Evolutionary conservation across 2,329 filamentous ascomycete genomes (phyloP).

Genomic region (Sporothrix luriei): DNA sequence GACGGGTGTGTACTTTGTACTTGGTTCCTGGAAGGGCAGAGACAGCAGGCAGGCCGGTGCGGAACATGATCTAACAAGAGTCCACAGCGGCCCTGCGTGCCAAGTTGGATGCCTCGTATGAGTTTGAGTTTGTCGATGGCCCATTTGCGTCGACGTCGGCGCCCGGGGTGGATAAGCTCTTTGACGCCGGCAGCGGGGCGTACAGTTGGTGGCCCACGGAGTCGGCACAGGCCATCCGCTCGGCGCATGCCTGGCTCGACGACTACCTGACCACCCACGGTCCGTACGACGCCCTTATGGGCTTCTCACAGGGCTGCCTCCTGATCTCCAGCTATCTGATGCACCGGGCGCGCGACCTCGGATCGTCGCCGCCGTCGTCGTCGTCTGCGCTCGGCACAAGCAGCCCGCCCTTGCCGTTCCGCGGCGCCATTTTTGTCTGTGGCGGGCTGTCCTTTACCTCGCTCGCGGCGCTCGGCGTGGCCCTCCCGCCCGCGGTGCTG

Average conservation of each 20-base stretch:
- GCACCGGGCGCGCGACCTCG: slow-evolving; percentile 43
- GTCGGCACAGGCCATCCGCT: slow-evolving; percentile 42
- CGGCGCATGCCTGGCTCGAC: slow-evolving; percentile 45
- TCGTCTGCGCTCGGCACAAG: slow-evolving; percentile 24
- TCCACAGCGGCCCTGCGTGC: slow-evolving; percentile 43
- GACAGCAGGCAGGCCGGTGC: too few relatives aligned
- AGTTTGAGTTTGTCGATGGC: slow-evolving; percentile 45
- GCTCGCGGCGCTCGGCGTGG: slow-evolving; percentile 44
- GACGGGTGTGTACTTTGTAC: slow-evolving; percentile 40
- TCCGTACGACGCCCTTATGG: slow-evolving; percentile 44
- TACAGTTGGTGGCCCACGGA: slow-evolving; percentile 42
- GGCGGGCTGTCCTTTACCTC: slow-evolving; percentile 45
- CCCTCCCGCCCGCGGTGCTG: slow-evolving; percentile 42
- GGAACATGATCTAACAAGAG: background rate
- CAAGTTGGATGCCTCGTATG: slow-evolving; percentile 41
- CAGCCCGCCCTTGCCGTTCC: slow-evolving; percentile 43
- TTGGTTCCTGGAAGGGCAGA: background rate
- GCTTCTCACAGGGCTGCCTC: slow-evolving; percentile 48
- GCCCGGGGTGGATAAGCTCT: slow-evolving; percentile 43
- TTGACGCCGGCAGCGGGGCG: slow-evolving; percentile 36
- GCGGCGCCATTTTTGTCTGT: slow-evolving; percentile 47
- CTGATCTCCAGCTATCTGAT: slow-evolving; percentile 47
- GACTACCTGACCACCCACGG: slow-evolving; percentile 42
- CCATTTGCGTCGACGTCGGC: slow-evolving; percentile 42
- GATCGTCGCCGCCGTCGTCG: background rate